phyloP scores from a whole-genome alignment of 768 basidiomycete species.

The Termitomyces sp. region DNA sequence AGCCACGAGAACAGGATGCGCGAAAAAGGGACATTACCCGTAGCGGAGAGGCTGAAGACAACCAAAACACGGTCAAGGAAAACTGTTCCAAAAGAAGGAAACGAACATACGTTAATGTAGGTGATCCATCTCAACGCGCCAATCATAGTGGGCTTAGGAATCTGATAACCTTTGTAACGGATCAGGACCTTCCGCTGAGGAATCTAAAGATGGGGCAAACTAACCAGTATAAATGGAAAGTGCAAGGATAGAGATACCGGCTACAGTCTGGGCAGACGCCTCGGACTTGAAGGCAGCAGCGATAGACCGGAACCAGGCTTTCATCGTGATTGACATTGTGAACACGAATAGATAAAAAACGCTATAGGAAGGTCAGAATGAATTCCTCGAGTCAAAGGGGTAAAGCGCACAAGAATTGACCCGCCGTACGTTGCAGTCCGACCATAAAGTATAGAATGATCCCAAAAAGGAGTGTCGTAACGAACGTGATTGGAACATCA shows the following conservation, averaged over 20 bases:
- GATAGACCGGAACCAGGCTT: slow-evolving; percentile 70
- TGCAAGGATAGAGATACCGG: slow-evolving; percentile 41
- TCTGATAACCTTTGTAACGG: slow-evolving; percentile 43
- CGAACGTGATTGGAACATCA: slow-evolving; percentile 56
- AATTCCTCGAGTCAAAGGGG: neutral
- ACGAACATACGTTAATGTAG: slow-evolving; percentile 51
- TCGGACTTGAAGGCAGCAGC: slow-evolving; percentile 58
- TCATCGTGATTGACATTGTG: slow-evolving; percentile 62
- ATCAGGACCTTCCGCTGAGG: slow-evolving; percentile 4
- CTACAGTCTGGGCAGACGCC: slow-evolving; percentile 58
- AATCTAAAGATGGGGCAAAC: slow-evolving; percentile 16
- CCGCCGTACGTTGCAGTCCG: slow-evolving; percentile 50
- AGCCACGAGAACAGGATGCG: slow-evolving; percentile 40
- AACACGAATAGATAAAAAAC: slow-evolving; percentile 58
- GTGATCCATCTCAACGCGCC: slow-evolving; percentile 69
- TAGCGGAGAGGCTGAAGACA: slow-evolving; percentile 43
- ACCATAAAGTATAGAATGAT: slow-evolving; percentile 64
- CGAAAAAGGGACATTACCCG: slow-evolving; percentile 32
- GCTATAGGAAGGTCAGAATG: slow-evolving; percentile 30
- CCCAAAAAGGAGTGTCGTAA: slow-evolving; percentile 43
- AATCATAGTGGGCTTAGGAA: slow-evolving; percentile 63
- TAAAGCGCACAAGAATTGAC: slow-evolving; percentile 63
- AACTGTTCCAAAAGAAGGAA: too few relatives aligned
- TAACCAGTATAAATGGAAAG: slow-evolving; percentile 50
- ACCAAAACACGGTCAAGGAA: slow-evolving; percentile 1